Conservation (phyloP, 805 yeast species). For the Blastobotrys attinorum region DNA sequence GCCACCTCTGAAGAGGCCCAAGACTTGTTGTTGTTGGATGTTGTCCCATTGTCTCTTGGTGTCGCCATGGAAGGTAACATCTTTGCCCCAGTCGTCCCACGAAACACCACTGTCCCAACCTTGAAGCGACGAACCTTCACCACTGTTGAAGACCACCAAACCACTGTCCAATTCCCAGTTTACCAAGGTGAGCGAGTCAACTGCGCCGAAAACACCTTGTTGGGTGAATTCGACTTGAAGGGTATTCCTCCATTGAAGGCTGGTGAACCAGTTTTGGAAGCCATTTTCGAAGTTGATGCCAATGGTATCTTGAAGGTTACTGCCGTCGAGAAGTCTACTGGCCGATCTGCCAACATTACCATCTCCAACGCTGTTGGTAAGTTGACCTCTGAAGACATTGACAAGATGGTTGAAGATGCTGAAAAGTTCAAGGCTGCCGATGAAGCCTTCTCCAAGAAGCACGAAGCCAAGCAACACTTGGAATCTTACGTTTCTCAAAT, state of each 20-base stretch:
- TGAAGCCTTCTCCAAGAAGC: conserved; percentile 98
- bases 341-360: conserved; percentile 96
- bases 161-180: conserved; percentile 97
- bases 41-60: conserved; percentile 97
- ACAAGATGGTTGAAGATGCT: conserved; percentile 97
- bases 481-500: conserved; percentile 96
- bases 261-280: conserved; percentile 99
- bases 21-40: conserved; percentile 92
- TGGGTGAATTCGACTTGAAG: conserved; percentile 98
- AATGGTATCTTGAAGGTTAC: conserved; percentile 99
- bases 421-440: conserved; percentile 98
- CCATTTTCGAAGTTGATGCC: conserved; percentile 98
- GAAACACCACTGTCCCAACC: conserved; percentile 99
- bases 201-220: conserved; percentile 93
- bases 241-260: conserved; percentile 98
- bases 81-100: conserved; percentile 97
- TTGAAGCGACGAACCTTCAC: conserved; percentile 98
- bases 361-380: conserved; percentile 99
- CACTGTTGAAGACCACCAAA: conserved; percentile 97
- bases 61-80: conserved; percentile 99
- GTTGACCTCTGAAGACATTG: conserved; percentile 92
- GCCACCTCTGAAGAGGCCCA: conserved; percentile 86
- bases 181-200: conserved; percentile 99
- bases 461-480: conserved; percentile 98
- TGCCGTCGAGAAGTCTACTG: conserved; percentile 97